Evolutionary conservation across 768 basidiomycete species (phyloP).

Genomic region (Rhizopogon salebrosus): DNA sequence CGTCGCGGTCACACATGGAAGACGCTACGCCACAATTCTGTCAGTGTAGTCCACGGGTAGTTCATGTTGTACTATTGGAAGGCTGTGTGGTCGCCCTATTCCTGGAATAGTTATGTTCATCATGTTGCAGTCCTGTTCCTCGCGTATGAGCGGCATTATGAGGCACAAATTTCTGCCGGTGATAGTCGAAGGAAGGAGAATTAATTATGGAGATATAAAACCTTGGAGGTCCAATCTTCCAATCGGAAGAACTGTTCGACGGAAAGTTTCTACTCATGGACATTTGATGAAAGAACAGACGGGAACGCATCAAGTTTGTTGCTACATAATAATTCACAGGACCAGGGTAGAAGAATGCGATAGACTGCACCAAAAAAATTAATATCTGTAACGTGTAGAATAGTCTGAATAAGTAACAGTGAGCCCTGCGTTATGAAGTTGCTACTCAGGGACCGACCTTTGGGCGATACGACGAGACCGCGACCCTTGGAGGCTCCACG

Average conservation of each 20-base stretch:
- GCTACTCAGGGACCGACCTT: slow-evolving; percentile 50
- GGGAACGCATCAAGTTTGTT: neutral
- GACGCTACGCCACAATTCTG: too few species aligned
- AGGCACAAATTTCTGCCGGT: neutral
- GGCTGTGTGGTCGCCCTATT: neutral
- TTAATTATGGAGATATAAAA: neutral
- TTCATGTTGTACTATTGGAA: neutral
- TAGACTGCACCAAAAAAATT: slow-evolving; percentile 5
- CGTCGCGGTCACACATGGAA: too few species aligned
- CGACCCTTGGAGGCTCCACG: slow-evolving; percentile 96
- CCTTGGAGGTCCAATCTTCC: neutral
- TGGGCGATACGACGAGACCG: slow-evolving; percentile 95
- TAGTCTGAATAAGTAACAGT: slow-evolving; percentile 46
- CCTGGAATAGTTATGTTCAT: neutral
- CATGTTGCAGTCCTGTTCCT: too few species aligned
- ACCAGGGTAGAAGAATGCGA: neutral
- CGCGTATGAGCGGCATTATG: neutral
- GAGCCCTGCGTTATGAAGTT: slow-evolving; percentile 3
- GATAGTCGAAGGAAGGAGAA: neutral
- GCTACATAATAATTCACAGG: too few species aligned
- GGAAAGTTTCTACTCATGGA: neutral
- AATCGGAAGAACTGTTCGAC: neutral
- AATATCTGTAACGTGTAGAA: slow-evolving; percentile 78
- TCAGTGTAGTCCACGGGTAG: too few species aligned
- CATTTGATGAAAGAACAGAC: neutral